A percentile compares a stretch with the other conserved stretches of the same genome.
These are phyloP conservation scores for Leptosphaerulina australis DNA, from an alignment of 2,329 filamentous ascomycete species.

Conservation along the genomic window DNA sequence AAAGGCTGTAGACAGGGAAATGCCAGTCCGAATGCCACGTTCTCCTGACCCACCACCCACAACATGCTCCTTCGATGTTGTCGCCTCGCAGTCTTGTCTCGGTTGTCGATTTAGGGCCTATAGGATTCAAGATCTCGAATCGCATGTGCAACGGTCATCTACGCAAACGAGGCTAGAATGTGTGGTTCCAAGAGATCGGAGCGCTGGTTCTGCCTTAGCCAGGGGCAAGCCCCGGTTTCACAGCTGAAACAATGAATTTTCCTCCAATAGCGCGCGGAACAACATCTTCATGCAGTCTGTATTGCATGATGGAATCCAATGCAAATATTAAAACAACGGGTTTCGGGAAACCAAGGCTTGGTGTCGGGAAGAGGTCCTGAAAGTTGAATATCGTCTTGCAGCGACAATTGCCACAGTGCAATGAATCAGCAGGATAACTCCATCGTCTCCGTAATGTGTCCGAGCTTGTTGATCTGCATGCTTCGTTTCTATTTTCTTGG, in stretches of 20 bases:
- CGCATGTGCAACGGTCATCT: slow-evolving; percentile 20
- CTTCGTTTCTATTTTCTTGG: not conserved
- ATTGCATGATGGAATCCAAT: slow-evolving; percentile 18
- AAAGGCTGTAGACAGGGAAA: not conserved
- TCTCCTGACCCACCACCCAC: not conserved
- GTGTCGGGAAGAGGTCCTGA: not conserved
- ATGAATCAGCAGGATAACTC: not conserved
- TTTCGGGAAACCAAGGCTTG: slow-evolving; percentile 5
- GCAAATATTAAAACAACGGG: slow-evolving; percentile 2
- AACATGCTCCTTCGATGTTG: not conserved
- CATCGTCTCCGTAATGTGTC: not conserved
- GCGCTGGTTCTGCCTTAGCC: slow-evolving; percentile 12
- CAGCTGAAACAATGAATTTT: slow-evolving; percentile 29
- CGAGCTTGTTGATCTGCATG: not conserved
- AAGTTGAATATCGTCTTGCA: not conserved
- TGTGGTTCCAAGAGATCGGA: slow-evolving; percentile 12
- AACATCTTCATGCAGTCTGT: slow-evolving; percentile 15
- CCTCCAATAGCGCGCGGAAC: slow-evolving; percentile 24
- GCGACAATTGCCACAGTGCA: too few relatives aligned
- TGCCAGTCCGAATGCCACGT: not conserved
- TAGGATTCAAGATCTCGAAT: slow-evolving; percentile 5
- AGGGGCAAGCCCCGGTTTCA: slow-evolving; percentile 25
- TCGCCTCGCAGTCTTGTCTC: slow-evolving; percentile 2
- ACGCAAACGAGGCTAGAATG: slow-evolving; percentile 13
- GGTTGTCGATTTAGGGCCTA: not conserved